Evolutionary conservation across 306 rosid species (phyloP).

Genomic region (Gastrolobium bilobum): DNA sequence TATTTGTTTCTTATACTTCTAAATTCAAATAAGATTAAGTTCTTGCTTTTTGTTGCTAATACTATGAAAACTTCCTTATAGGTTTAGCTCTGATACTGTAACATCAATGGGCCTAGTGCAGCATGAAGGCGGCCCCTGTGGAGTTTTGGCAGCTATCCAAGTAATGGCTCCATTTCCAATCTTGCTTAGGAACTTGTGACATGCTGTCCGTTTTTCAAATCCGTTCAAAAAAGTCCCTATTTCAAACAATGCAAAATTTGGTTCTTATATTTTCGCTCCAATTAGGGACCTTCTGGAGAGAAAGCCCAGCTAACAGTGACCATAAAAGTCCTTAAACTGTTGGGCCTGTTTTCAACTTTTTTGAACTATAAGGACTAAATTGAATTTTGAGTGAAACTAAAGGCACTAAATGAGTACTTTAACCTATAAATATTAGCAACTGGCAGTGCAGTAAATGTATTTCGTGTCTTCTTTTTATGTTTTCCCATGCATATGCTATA

Average conservation of each 20-base stretch:
- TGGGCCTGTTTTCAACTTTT: constrained; percentile 10
- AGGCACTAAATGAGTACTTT: constrained; percentile 14
- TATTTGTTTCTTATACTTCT: constrained; percentile 39
- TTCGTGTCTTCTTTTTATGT: constrained; percentile 32
- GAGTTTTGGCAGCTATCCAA: constrained; percentile 97
- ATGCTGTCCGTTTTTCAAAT: constrained; percentile 38
- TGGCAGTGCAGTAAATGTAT: background rate
- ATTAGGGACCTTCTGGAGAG: constrained; percentile 35
- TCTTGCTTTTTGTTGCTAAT: constrained; percentile 54
- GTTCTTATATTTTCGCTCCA: constrained; percentile 21
- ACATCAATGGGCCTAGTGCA: constrained; percentile 98
- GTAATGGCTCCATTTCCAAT: constrained; percentile 65
- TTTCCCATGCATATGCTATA: constrained; percentile 20
- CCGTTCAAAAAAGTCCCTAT: constrained; percentile 8
- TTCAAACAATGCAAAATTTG: constrained; percentile 28
- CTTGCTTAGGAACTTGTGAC: constrained; percentile 43
- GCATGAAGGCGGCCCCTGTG: constrained; percentile 99
- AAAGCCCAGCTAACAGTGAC: constrained; percentile 27
- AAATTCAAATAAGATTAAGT: constrained; percentile 40
- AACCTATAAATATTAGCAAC: constrained; percentile 14
- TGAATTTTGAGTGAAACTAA: constrained; percentile 38
- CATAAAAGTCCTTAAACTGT: constrained; percentile 23
- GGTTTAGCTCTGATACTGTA: constrained; percentile 77
- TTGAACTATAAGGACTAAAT: constrained; percentile 26
- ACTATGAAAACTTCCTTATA: constrained; percentile 53